Evolutionary conservation across 1,284 basidiomycete genomes (phyloP).

Genomic region (Cryptococcus sp.): DNA sequence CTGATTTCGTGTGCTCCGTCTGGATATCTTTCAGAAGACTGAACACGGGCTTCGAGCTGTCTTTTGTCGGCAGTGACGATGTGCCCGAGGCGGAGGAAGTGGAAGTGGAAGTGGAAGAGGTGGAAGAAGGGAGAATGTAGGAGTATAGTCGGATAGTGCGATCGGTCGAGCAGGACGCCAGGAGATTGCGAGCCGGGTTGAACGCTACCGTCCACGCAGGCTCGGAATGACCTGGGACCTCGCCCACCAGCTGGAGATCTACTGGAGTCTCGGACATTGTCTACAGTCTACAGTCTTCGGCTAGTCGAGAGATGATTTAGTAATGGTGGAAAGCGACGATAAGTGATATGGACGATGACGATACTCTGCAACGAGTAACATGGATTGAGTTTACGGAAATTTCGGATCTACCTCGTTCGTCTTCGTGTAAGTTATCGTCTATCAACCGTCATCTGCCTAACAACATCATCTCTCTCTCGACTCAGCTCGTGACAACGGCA

Average conservation of each 20-base stretch:
- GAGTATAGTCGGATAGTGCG: constrained; percentile 84
- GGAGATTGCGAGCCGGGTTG: constrained; percentile 78
- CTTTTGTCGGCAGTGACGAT: constrained; percentile 18
- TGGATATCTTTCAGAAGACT: constrained; percentile 64
- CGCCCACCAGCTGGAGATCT: constrained; percentile 40
- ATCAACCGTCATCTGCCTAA: neutral
- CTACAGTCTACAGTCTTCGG: no score
- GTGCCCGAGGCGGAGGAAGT: constrained; percentile 18
- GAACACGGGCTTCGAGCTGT: constrained; percentile 55
- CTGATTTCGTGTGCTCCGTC: constrained; percentile 87
- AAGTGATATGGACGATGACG: neutral
- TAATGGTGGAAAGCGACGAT: neutral
- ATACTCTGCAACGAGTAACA: neutral
- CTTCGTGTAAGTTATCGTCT: neutral
- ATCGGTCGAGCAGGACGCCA: constrained; percentile 94
- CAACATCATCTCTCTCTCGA: neutral
- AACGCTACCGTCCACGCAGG: constrained; percentile 88
- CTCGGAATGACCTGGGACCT: constrained; percentile 70
- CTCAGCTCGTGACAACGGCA: no score
- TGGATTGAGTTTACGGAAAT: neutral
- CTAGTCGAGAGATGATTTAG: neutral
- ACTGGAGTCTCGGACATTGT: constrained; percentile 29
- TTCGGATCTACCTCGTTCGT: neutral
- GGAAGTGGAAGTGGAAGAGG: constrained; percentile 12
- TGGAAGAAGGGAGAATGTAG: constrained; percentile 58